Evolutionary conservation across 495 filamentous ascomycete species (phyloP).

Genomic region (Tuber aestivum): DNA sequence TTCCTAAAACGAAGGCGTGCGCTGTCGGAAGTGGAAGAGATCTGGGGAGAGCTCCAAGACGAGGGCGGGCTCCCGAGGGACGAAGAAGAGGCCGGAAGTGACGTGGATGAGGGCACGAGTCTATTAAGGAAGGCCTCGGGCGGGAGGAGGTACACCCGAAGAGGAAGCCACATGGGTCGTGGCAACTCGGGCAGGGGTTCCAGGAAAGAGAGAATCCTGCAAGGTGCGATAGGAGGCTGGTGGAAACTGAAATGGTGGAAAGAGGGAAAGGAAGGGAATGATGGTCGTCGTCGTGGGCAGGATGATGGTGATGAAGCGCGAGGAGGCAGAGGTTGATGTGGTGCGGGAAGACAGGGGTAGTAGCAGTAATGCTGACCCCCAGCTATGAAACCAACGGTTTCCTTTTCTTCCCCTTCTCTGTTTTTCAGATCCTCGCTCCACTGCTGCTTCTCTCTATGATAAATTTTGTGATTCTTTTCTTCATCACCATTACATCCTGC

Average conservation of each 20-base stretch:
- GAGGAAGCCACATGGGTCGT: constrained; percentile 17
- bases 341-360: neutral
- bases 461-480: neutral
- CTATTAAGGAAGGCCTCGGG: constrained; percentile 18
- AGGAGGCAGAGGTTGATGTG: neutral
- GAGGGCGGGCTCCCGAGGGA: constrained; percentile 41
- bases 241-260: constrained; percentile 46
- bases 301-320: neutral
- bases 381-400: neutral
- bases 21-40: constrained; percentile 54
- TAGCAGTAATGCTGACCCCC: neutral
- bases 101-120: constrained; percentile 21
- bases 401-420: neutral
- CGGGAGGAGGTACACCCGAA: constrained; percentile 35
- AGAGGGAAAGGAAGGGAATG: constrained; percentile 3
- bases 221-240: constrained; percentile 44
- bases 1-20: constrained; percentile 42
- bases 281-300: neutral
- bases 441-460: neutral
- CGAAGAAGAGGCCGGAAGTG: constrained; percentile 11
- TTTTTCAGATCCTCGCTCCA: neutral
- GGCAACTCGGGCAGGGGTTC: constrained; percentile 9
- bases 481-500: neutral
- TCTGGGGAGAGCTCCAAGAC: constrained; percentile 63
- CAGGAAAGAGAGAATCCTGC: constrained; percentile 17